Evolutionary conservation across 352 stramenopile genomes (phyloP).

Genomic region (Globisporangium spiculum): DNA sequence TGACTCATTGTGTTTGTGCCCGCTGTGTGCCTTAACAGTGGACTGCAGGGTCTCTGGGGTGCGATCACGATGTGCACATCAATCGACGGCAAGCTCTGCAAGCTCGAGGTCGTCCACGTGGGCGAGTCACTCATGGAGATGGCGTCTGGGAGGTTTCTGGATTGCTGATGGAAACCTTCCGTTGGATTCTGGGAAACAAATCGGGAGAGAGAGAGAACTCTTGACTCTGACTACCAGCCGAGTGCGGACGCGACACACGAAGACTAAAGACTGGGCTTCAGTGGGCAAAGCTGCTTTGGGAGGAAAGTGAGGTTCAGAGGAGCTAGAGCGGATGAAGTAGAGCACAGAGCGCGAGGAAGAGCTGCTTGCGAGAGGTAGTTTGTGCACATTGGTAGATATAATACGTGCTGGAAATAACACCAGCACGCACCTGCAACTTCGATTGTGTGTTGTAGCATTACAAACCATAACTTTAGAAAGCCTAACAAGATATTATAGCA

Average conservation of each 20-base stretch:
- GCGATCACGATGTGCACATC: slow-evolving; percentile 74
- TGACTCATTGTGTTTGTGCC: neutral
- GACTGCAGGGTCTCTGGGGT: slow-evolving; percentile 56
- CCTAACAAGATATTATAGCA: too few relatives aligned
- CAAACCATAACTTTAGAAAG: too few relatives aligned
- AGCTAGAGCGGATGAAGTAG: neutral
- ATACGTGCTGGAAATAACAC: too few relatives aligned
- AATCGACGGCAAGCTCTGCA: slow-evolving; percentile 42
- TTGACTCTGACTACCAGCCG: neutral
- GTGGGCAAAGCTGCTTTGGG: neutral
- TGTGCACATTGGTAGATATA: too few relatives aligned
- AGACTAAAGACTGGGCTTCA: neutral
- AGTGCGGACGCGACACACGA: neutral
- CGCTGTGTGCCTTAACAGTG: slow-evolving; percentile 20
- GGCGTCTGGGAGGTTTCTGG: slow-evolving; percentile 50
- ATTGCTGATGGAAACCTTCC: slow-evolving; percentile 14
- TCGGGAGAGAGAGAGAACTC: neutral
- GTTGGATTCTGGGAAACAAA: neutral
- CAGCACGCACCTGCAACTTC: too few relatives aligned
- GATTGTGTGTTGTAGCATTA: too few relatives aligned
- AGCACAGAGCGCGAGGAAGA: too few relatives aligned
- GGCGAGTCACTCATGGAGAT: slow-evolving; percentile 49
- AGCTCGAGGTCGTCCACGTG: slow-evolving; percentile 23
- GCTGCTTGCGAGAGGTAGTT: too few relatives aligned
- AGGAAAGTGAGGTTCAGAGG: neutral